These are phyloP conservation scores for Rhizophora apiculata DNA, from an alignment of 345 rosid genomes.

Conservation along the genomic window DNA sequence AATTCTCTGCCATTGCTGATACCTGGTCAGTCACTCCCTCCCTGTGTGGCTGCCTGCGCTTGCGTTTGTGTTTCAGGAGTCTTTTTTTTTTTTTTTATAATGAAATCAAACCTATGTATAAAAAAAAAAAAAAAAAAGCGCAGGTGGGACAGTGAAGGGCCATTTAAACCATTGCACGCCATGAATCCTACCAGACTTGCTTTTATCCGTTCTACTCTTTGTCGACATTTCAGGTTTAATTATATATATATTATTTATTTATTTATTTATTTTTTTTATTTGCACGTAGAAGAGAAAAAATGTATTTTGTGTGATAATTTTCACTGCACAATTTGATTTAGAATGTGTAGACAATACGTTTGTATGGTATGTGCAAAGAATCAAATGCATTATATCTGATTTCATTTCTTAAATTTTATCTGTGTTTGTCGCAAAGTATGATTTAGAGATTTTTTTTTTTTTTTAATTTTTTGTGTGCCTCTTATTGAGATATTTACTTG, in stretches of 20 bases:
- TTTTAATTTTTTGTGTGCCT: background rate
- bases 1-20: constrained; percentile 80
- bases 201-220: constrained; percentile 86
- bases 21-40: constrained; percentile 44
- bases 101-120: background rate
- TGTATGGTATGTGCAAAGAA: no score
- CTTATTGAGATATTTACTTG: background rate
- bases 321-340: no score
- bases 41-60: background rate
- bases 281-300: background rate
- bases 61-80: background rate
- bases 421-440: background rate
- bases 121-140: background rate
- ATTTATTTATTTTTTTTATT: background rate
- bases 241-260: no score
- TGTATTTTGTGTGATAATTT: background rate
- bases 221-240: constrained; percentile 72
- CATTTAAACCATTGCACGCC: constrained; percentile 77
- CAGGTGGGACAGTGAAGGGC: constrained; percentile 96
- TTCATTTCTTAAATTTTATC: background rate
- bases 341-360: no score
- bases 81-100: background rate
- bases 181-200: constrained; percentile 89
- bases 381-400: no score
- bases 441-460: background rate